Evolutionary conservation across 106 monocot genomes (phyloP), one percentile per base, ranked within the genome.

Genomic region (Platanthera guangdongensis): DNA sequence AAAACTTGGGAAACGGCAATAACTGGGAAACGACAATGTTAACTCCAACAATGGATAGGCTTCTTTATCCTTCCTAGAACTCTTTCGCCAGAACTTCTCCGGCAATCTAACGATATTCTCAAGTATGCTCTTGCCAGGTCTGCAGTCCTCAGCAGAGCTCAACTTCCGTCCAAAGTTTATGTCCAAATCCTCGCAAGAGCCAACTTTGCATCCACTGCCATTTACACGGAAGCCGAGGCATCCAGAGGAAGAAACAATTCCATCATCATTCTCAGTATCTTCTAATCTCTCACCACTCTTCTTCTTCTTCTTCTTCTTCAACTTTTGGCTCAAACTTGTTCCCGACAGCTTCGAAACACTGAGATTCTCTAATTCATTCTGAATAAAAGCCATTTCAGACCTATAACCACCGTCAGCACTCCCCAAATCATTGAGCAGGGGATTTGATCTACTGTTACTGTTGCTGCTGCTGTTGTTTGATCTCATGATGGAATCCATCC

Each of bases 111-210:
- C 51, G 2, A 74, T 52, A 74, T 75, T 76, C 52, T 85, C 87
- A 1, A 76, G 72, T 32, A 68, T 46, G 2, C 50, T 74, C 18
- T 52, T 72, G 1, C 52, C 77, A 4, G 80, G 78, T 45, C 72
- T 57, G 72, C 78, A 86, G 11, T 78, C 82, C 3, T 87, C 89
- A 30, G 72, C 39, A 3, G 76, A 48, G 68, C 75, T 59, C 46
- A 75, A 71, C 57, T 70, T 85, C 71, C 62, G 75, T 73, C 28
- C 70, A n/a, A 57, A 30, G 46, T 49, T 48, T 9, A 67, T 4
- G 49, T 90, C 89, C 62, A 92, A 57, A 16, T 92, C 89, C 9
- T 92, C 89, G 13, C 95, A 95, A 7, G 84, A 77, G 39, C 87
- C 80, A 16, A 95, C 95, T 30, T 84, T 82, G 22, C 95, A 95